Percentiles rank a stretch among this genome's conserved stretches.
These are phyloP conservation scores for Trypanosoma congolense DNA, from an alignment of 208 protist genomes.

Conservation along the genomic window DNA sequence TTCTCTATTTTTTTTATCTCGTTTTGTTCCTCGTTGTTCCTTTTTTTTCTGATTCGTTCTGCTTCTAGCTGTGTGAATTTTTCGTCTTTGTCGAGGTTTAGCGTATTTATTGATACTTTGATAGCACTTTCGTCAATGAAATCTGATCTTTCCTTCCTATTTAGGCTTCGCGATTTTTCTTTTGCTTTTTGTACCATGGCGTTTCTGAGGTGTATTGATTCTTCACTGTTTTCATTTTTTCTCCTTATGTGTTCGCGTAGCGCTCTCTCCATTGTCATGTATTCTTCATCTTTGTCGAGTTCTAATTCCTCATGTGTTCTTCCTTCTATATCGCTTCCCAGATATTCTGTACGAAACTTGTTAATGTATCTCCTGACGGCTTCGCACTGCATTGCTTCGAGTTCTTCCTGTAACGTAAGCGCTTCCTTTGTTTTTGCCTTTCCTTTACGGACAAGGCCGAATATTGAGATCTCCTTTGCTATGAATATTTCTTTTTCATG, in stretches of 20 bases:
- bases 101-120: slow-evolving; percentile 1
- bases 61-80: neutral
- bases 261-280: slow-evolving; percentile 35
- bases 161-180: neutral
- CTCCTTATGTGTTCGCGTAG: neutral
- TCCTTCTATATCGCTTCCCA: slow-evolving; percentile 36
- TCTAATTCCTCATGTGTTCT: slow-evolving; percentile 24
- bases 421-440: slow-evolving; percentile 19
- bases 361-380: slow-evolving; percentile 41
- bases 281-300: slow-evolving; percentile 39
- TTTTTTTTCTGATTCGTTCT: slow-evolving; percentile 5
- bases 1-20: slow-evolving; percentile 31
- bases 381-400: slow-evolving; percentile 30
- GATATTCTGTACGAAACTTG: slow-evolving; percentile 34
- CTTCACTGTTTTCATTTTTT: slow-evolving; percentile 15
- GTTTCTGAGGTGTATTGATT: too few species aligned
- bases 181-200: too few species aligned
- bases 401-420: slow-evolving; percentile 17
- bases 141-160: neutral
- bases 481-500: neutral
- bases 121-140: neutral
- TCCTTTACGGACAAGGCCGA: slow-evolving; percentile 13
- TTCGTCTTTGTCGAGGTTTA: neutral
- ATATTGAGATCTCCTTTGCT: neutral
- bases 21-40: neutral